These are phyloP conservation scores for Ustilago curta DNA, from an alignment of 1,284 basidiomycete genomes.

Conservation along the genomic window DNA sequence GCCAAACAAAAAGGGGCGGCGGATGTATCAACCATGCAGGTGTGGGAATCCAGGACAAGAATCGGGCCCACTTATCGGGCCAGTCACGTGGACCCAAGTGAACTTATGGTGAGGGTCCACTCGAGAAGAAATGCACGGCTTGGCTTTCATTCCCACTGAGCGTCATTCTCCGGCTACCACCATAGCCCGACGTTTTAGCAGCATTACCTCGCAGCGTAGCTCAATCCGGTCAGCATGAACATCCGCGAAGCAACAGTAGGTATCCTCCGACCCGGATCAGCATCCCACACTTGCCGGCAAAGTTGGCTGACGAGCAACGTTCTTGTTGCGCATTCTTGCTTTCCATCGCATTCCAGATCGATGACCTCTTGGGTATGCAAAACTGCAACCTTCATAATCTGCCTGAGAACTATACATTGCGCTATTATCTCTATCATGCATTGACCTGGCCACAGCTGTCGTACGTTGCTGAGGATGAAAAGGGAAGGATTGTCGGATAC, in stretches of 20 bases:
- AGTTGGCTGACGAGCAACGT: constrained; percentile 4
- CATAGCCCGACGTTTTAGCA: constrained; percentile 1
- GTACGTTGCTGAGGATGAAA: constrained; percentile 90
- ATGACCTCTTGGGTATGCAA: constrained; percentile 67
- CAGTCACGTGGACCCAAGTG: background rate
- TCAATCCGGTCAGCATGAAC: constrained; percentile 22
- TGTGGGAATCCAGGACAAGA: no score
- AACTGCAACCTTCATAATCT: constrained; percentile 68
- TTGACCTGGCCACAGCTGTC: constrained; percentile 94
- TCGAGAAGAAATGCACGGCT: constrained; percentile 5
- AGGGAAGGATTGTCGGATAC: constrained; percentile 91
- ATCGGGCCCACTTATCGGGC: background rate
- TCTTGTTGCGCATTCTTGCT: background rate
- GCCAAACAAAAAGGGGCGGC: background rate
- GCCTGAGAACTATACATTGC: constrained; percentile 68
- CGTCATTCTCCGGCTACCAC: background rate
- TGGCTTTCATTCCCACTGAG: background rate
- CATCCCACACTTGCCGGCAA: background rate
- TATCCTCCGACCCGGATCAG: background rate
- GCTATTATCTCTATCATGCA: constrained; percentile 80
- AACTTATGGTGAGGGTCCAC: constrained; percentile 5
- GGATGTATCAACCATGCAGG: no score
- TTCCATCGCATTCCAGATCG: constrained; percentile 38
- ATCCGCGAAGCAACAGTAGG: constrained; percentile 31
- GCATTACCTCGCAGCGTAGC: background rate